phyloP scores from a whole-genome alignment of 805 yeast genomes.

The Wilhelminamyces savonicus region DNA sequence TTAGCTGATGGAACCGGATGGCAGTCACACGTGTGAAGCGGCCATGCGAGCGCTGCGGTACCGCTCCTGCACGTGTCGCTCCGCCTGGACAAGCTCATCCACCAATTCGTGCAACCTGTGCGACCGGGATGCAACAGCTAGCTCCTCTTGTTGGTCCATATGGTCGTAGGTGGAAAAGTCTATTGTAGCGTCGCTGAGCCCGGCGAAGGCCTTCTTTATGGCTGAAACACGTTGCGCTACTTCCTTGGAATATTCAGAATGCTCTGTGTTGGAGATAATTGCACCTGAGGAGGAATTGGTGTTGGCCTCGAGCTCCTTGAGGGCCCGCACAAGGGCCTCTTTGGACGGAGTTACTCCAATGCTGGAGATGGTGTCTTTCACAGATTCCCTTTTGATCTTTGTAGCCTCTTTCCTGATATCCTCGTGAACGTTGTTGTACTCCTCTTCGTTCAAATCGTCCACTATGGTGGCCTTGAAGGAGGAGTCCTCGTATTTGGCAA shows the following conservation, averaged over 20 bases:
- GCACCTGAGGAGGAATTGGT: too few relatives aligned
- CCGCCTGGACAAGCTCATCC: constrained; percentile 13
- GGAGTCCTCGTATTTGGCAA: constrained; percentile 20
- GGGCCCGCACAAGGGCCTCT: not conserved
- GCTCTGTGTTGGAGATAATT: too few relatives aligned
- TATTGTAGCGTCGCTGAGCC: constrained; percentile 9
- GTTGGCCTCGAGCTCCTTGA: not conserved
- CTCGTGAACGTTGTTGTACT: constrained; percentile 9
- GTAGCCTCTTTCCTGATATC: constrained; percentile 11
- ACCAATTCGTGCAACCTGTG: constrained; percentile 16
- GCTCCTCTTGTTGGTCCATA: constrained; percentile 12
- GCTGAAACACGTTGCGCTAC: too few relatives aligned
- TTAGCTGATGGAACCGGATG: too few relatives aligned
- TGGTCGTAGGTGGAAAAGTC: constrained; percentile 7
- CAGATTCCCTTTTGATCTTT: not conserved
- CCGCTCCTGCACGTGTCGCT: constrained; percentile 6
- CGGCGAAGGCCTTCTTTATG: too few relatives aligned
- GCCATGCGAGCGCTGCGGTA: too few relatives aligned
- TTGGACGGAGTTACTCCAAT: not conserved
- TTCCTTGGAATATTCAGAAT: too few relatives aligned
- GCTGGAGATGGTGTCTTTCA: too few relatives aligned
- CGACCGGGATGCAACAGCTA: constrained; percentile 11
- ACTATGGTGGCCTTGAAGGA: constrained; percentile 9
- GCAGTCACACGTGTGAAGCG: too few relatives aligned
- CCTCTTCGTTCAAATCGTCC: constrained; percentile 27